Percentiles rank a stretch among this genome's conserved stretches.
Evolutionary conservation across 208 protist species (phyloP).

Genomic region (Blastocrithidia nonstop): DNA sequence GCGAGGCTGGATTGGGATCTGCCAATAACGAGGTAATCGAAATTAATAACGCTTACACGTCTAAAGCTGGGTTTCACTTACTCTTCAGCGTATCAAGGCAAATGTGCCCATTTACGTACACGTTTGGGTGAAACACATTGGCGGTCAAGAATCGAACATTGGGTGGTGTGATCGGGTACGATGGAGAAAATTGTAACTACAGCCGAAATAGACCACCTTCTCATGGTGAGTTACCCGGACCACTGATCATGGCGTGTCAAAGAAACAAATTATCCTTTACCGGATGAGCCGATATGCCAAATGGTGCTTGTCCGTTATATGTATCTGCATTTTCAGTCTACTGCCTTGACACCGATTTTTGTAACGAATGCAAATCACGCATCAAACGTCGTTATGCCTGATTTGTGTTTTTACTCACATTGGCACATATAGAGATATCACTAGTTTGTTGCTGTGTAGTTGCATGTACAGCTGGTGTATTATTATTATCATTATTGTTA

Average conservation of each 20-base stretch:
- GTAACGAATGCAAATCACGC: constrained; percentile 39
- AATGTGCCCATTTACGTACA: constrained; percentile 96
- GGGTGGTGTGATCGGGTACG: constrained; percentile 92
- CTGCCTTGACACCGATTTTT: constrained; percentile 15
- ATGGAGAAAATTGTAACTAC: constrained; percentile 48
- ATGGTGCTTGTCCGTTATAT: too few species aligned
- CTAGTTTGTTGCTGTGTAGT: too few species aligned
- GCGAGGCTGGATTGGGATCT: constrained; percentile 99
- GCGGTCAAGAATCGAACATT: constrained; percentile 94
- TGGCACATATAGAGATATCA: too few species aligned
- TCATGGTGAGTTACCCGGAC: constrained; percentile 66
- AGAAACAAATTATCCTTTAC: constrained; percentile 62
- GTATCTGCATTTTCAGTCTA: too few species aligned
- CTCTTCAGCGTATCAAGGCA: constrained; percentile 99
- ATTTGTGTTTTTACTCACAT: not conserved
- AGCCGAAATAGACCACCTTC: constrained; percentile 84
- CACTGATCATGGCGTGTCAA: constrained; percentile 75
- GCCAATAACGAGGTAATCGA: constrained; percentile 99
- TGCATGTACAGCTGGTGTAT: too few species aligned
- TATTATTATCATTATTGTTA: too few species aligned
- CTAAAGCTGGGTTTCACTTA: constrained; percentile 96
- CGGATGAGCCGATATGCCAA: constrained; percentile 43
- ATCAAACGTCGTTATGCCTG: constrained; percentile 49
- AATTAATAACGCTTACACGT: constrained; percentile 96
- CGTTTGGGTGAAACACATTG: constrained; percentile 99